Evolutionary conservation across 495 filamentous ascomycete genomes (phyloP).

Genomic region (Thermothielavioides terrestris): DNA sequence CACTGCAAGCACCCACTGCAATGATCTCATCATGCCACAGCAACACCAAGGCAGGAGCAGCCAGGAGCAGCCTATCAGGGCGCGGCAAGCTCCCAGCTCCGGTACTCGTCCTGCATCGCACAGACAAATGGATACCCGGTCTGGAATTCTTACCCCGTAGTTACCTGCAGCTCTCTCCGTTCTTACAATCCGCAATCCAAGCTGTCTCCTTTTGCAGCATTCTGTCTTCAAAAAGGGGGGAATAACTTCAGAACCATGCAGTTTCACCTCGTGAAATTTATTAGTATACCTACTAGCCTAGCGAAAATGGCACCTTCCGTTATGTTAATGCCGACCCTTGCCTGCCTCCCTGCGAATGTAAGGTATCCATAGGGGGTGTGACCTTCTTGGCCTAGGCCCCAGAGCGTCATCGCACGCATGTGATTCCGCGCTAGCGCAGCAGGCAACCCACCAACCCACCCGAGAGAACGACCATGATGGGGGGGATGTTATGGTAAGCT

Average conservation of each 20-base stretch:
- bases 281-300: not conserved
- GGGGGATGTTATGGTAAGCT: no score
- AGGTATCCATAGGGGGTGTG: no score
- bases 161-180: not conserved
- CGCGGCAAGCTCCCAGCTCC: not conserved
- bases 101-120: not conserved
- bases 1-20: not conserved
- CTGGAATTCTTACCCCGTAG: not conserved
- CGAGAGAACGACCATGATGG: not conserved
- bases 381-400: slow-evolving; percentile 2
- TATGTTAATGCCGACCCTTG: not conserved
- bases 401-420: slow-evolving; percentile 19
- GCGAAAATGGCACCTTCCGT: not conserved
- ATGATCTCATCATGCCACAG: slow-evolving; percentile 32
- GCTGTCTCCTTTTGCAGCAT: no score
- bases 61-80: slow-evolving; percentile 8
- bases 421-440: slow-evolving; percentile 17
- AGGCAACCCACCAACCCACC: not conserved
- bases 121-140: not conserved
- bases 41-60: slow-evolving; percentile 5
- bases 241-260: no score
- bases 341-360: not conserved
- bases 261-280: not conserved
- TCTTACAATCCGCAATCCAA: not conserved
- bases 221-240: no score